Base-by-base conservation (phyloP, 139 green algal genomes). In the Nannochloris sp. region DNA sequence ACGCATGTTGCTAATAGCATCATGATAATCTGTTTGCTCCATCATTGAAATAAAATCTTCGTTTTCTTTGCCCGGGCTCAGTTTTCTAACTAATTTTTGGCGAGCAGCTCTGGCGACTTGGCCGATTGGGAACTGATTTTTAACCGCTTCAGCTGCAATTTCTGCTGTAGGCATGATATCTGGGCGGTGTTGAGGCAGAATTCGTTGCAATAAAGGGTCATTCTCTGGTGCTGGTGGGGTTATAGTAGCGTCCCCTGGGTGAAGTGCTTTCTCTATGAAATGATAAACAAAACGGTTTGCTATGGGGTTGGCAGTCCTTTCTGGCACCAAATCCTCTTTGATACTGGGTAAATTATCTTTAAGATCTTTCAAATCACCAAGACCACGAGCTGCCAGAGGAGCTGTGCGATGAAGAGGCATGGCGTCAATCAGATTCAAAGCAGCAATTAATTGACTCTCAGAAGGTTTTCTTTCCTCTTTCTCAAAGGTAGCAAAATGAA, bases 401-500 rank as follows among this genome's bases (percentile, higher is more conserved):
- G n/a, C n/a, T n/a, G 19, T 51, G 42, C 42, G 42, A 19, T 51
- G 19, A 19, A 51, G 42, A 51, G 42, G 19, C 42, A 51, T 51
- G 19, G 42, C 42, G 19, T 51, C 42, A 19, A 51, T 19, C 42
- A 51, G 42, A 19, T 51, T 19, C 42, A 27, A 19, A 19, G 19
- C 19, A 19, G 42, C 42, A 19, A 19, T 19, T 19, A 19, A 19
- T 19, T 51, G 42, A 19, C 19, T 19, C 42, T 51, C 19, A 19
- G 42, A 27, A 19, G 42, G 42, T 27, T 19, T 19, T 19, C 42
- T 19, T 19, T 51, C 42, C 42, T 51, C 19, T 19, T 51, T 58
- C 2, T 32, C 30, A 14, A 74, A 68, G 0, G 33, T 39, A 24
- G 58, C 31, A 33, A 74, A 74, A 4, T 13, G 25, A 25, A 69